Evolutionary conservation across 768 basidiomycete species (phyloP).

Genomic region (Butyriboletus loyo): DNA sequence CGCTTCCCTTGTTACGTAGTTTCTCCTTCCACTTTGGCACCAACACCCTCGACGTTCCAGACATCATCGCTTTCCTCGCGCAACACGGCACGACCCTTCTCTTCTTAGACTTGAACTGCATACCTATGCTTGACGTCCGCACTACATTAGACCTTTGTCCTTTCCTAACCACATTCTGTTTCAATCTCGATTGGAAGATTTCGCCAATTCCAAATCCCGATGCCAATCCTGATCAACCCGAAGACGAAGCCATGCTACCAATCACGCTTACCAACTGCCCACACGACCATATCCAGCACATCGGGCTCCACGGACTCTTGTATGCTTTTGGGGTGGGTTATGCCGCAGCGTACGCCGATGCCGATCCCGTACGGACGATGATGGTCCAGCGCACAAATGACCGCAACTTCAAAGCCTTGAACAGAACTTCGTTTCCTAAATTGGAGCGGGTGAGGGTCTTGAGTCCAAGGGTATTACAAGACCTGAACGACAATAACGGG

Average conservation of each 20-base stretch:
- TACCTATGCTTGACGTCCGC: conserved; percentile 54
- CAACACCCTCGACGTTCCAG: conserved; percentile 48
- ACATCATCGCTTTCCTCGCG: conserved; percentile 55
- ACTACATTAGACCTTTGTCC: conserved; percentile 65
- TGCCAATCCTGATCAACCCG: conserved; percentile 11
- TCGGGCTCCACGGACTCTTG: conserved; percentile 67
- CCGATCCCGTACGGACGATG: conserved; percentile 42
- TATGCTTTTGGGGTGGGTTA: conserved; percentile 68
- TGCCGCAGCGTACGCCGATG: conserved; percentile 40
- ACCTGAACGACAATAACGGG: conserved; percentile 55
- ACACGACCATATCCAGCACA: conserved; percentile 53
- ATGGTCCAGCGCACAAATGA: conserved; percentile 61
- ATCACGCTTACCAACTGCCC: conserved; percentile 47
- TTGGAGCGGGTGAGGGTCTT: conserved; percentile 59
- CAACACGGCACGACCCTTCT: conserved; percentile 55
- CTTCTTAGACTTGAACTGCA: conserved; percentile 64
- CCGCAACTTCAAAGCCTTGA: conserved; percentile 52
- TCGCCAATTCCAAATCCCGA: conserved; percentile 15
- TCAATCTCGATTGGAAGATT: conserved; percentile 75
- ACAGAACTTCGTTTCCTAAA: conserved; percentile 56
- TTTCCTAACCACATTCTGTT: conserved; percentile 56
- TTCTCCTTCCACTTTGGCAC: conserved; percentile 51
- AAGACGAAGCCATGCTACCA: conserved; percentile 32
- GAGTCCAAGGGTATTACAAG: conserved; percentile 50
- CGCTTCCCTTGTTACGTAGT: conserved; percentile 54